Conservation (phyloP, 1,139 yeast genomes). For the Blastobotrys indianensis region DNA sequence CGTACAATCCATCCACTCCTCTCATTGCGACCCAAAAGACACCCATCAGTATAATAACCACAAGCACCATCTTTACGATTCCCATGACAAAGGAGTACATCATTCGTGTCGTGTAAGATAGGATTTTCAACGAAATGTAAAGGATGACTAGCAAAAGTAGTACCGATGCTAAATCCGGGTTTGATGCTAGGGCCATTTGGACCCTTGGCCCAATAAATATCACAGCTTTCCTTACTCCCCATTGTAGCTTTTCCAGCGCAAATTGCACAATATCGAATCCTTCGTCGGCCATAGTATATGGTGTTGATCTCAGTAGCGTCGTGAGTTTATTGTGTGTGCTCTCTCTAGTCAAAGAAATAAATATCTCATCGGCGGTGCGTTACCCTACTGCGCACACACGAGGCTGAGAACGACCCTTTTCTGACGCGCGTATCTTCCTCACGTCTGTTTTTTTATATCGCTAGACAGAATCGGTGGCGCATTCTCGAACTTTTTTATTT, state of each 20-base stretch:
- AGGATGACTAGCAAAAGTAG: conserved; percentile 15
- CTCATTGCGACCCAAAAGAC: conserved; percentile 23
- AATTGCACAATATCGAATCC: not conserved
- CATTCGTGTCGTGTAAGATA: conserved; percentile 28
- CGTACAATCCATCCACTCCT: conserved; percentile 23
- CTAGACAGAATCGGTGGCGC: not conserved
- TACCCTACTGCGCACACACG: not conserved
- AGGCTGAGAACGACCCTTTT: not conserved
- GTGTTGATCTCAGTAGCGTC: no score
- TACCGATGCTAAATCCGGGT: conserved; percentile 25
- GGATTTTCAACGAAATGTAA: conserved; percentile 28
- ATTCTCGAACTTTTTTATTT: no score
- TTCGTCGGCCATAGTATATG: conserved; percentile 2
- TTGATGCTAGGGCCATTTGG: conserved; percentile 17
- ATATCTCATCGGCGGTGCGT: not conserved
- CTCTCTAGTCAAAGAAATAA: not conserved
- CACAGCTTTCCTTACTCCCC: not conserved
- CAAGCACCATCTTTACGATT: conserved; percentile 21
- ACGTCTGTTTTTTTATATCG: not conserved
- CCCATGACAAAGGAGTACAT: conserved; percentile 25
- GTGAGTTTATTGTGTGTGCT: not conserved
- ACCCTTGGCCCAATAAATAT: conserved; percentile 8
- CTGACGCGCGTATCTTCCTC: not conserved
- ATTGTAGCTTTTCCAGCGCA: not conserved
- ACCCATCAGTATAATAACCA: conserved; percentile 16